phyloP scores from a whole-genome alignment of 1,284 basidiomycete species.

The Cryptococcus sp. region DNA sequence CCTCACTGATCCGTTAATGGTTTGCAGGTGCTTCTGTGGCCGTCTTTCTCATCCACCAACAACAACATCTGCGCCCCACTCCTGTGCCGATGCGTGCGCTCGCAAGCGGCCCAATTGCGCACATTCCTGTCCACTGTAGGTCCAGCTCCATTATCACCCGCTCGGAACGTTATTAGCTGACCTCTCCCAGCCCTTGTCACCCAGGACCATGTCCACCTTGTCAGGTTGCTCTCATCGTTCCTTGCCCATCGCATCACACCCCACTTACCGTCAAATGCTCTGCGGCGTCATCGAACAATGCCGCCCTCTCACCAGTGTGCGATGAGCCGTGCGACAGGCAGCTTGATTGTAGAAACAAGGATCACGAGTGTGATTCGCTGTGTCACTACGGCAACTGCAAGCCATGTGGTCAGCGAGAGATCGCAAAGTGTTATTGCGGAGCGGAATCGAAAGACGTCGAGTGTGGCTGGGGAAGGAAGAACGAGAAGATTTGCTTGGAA shows the following conservation, averaged over 20 bases:
- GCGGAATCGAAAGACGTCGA: slow-evolving; percentile 62
- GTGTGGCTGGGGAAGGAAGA: slow-evolving; percentile 65
- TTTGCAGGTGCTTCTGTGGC: slow-evolving; percentile 77
- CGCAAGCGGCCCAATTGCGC: slow-evolving; percentile 62
- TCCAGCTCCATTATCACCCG: not conserved
- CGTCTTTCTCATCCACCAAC: slow-evolving; percentile 69
- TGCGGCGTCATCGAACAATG: slow-evolving; percentile 51
- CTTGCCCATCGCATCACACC: slow-evolving; percentile 69
- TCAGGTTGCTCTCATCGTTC: slow-evolving; percentile 58
- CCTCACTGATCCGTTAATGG: not conserved
- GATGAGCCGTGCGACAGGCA: slow-evolving; percentile 63
- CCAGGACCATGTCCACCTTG: slow-evolving; percentile 78
- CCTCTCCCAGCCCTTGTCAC: slow-evolving; percentile 57
- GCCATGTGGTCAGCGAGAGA: slow-evolving; percentile 63
- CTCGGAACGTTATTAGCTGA: not conserved
- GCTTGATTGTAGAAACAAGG: slow-evolving; percentile 64
- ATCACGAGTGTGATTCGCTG: slow-evolving; percentile 57
- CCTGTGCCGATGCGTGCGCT: slow-evolving; percentile 73
- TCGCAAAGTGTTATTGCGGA: slow-evolving; percentile 74
- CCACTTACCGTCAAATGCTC: slow-evolving; percentile 67
- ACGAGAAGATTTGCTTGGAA: slow-evolving; percentile 39
- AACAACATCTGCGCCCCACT: slow-evolving; percentile 75
- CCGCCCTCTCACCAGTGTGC: slow-evolving; percentile 61
- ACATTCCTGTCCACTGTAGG: slow-evolving; percentile 68
- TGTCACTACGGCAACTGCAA: slow-evolving; percentile 76